Evolutionary conservation across 192 early-diverging fungal species (phyloP), one percentile per base, ranked within the genome.

Genomic region (Podila epicladia): DNA sequence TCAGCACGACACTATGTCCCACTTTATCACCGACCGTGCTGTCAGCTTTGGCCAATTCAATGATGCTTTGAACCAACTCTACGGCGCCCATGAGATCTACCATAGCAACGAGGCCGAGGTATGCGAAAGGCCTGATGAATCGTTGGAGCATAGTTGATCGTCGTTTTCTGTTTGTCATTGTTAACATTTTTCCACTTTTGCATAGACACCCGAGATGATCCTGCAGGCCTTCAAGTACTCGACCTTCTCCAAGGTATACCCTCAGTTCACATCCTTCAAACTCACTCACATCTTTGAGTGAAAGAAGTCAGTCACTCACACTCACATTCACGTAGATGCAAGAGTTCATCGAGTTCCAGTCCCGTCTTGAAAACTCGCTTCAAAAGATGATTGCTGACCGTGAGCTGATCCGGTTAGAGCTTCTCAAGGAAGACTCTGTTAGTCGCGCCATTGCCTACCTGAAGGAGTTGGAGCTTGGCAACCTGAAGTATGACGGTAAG

Each of bases 1-100:
- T n/a, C 95, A 97, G 84, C 85, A 90, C 65, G 97, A 99, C 74
- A 96, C 97, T 0, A 82, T 97, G 62, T 92, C 91, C 67, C 92
- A 91, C 71, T 87, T 92, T 41, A 87, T 92, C 63, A 87, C 89
- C 13, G 90, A 92, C 49, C 86, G 91, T 20, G 78, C 89, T 17
- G 83, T 87, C 28, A 72, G 79, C 1, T 82, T 89, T 69, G 91
- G 87, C 9, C 71, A 85, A 50, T 72, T 82, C 53, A 79, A 87
- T 59, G 83, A 85, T 22, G 87, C 93, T 5, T 71, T 89, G 20
- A 69, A 74, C 6, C 67, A 87, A 1, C 84, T 93, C 61, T 87
- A 91, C 45, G 85, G 89, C 12, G 85, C 91, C 13, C 80, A 95
- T 19, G 73, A 86, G 19, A 95, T 98, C 64, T 96, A 98, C 68